Evolutionary conservation across 257 asterid species (phyloP).

Genomic region (Gentiana dahurica): DNA sequence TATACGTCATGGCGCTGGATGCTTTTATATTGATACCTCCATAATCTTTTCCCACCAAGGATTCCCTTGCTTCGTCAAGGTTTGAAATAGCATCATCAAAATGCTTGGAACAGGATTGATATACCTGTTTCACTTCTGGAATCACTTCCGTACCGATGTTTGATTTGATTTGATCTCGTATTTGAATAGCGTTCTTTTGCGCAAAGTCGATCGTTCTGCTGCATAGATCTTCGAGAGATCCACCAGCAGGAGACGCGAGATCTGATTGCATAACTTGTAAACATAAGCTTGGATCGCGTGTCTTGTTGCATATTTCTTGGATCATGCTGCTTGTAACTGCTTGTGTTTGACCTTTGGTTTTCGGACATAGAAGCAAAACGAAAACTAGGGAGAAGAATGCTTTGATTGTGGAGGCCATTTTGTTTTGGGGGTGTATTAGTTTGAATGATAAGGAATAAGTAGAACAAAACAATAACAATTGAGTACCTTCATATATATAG

Average conservation of each 20-base stretch:
- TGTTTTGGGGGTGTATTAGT: no score
- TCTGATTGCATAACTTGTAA: not conserved
- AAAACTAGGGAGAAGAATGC: not conserved
- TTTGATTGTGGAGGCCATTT: no score
- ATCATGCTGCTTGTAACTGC: not conserved
- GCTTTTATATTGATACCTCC: not conserved
- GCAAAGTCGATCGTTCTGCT: not conserved
- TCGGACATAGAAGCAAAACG: not conserved
- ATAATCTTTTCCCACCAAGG: not conserved
- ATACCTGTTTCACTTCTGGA: not conserved
- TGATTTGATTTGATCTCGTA: not conserved
- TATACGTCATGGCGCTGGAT: not conserved
- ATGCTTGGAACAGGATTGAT: not conserved
- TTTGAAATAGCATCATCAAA: not conserved
- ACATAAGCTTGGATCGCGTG: not conserved
- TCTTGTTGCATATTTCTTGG: not conserved
- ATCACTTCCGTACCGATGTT: not conserved
- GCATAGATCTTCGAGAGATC: not conserved
- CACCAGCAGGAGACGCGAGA: not conserved
- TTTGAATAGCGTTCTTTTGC: not conserved
- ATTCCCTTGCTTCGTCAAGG: not conserved
- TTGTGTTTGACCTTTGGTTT: not conserved
- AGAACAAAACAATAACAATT: no score
- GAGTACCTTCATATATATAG: no score
- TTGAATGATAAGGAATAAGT: no score